Conservation (phyloP, 2,329 filamentous ascomycete genomes). For the Capronia epimyces region DNA sequence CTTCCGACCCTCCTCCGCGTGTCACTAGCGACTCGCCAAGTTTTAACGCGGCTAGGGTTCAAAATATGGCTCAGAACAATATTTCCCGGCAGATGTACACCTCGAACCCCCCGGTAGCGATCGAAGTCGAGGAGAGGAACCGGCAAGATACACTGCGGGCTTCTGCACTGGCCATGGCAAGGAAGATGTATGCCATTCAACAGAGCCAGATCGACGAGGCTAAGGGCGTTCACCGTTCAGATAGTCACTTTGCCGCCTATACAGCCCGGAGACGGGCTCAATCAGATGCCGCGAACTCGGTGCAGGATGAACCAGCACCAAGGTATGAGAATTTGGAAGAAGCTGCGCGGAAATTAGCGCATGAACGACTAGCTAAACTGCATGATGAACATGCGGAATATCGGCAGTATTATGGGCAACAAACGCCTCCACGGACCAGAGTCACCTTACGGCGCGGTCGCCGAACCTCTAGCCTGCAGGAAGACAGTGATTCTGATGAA, state of each 20-base stretch:
- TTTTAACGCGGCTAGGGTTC: slow-evolving; percentile 56
- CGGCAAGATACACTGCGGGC: slow-evolving; percentile 68
- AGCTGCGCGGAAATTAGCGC: slow-evolving; percentile 76
- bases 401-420: slow-evolving; percentile 69
- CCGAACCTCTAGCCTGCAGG: slow-evolving; percentile 53
- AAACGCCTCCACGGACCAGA: slow-evolving; percentile 46
- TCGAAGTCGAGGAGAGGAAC: slow-evolving; percentile 68
- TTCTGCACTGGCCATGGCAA: slow-evolving; percentile 83
- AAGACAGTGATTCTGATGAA: slow-evolving; percentile 59
- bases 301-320: slow-evolving; percentile 5
- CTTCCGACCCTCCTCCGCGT: slow-evolving; percentile 43
- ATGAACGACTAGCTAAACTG: slow-evolving; percentile 75
- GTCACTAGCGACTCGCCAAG: slow-evolving; percentile 33
- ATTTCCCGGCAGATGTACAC: slow-evolving; percentile 72
- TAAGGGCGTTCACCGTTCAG: slow-evolving; percentile 31
- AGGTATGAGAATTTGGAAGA: slow-evolving; percentile 63
- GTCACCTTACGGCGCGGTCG: slow-evolving; percentile 54
- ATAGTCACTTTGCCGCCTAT: slow-evolving; percentile 35
- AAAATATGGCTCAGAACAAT: slow-evolving; percentile 61
- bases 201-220: slow-evolving; percentile 55
- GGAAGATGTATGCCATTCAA: slow-evolving; percentile 72
- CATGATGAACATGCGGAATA: slow-evolving; percentile 65
- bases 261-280: slow-evolving; percentile 33
- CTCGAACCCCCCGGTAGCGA: slow-evolving; percentile 63
- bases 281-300: slow-evolving; percentile 24